Evolutionary conservation across 306 rosid genomes (phyloP).

Genomic region (Quercus parvula): DNA sequence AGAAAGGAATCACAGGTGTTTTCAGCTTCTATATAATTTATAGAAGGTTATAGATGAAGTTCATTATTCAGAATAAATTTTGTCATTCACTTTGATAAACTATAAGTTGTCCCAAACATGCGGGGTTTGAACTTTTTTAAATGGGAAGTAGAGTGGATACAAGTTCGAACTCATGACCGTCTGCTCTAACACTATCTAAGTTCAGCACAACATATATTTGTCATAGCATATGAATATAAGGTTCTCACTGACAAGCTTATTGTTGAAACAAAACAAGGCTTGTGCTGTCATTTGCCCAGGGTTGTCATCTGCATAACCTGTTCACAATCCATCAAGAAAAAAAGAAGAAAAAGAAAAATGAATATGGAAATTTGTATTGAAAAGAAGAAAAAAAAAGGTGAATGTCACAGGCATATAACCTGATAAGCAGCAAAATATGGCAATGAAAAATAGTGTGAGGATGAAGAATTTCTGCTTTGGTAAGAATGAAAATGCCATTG

Average conservation of each 20-base stretch:
- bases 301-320: slow-evolving; percentile 46
- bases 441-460: slow-evolving; percentile 11
- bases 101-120: no score
- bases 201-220: neutral
- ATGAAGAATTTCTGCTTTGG: slow-evolving; percentile 18
- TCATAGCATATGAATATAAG: neutral
- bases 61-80: neutral
- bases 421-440: slow-evolving; percentile 33
- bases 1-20: no score
- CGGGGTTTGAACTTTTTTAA: no score
- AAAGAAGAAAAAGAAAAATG: neutral
- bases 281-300: slow-evolving; percentile 30
- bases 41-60: neutral
- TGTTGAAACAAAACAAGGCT: slow-evolving; percentile 54
- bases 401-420: slow-evolving; percentile 23
- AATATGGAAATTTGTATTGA: neutral
- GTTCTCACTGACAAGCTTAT: slow-evolving; percentile 46
- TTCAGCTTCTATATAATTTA: no score
- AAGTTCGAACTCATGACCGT: no score
- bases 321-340: neutral
- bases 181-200: no score
- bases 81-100: no score
- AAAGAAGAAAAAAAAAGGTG: neutral
- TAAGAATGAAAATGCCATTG: slow-evolving; percentile 30
- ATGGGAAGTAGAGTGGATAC: no score